These are phyloP conservation scores for Colletotrichum tanaceti DNA, from an alignment of 2,329 filamentous ascomycete species.

Conservation along the genomic window DNA sequence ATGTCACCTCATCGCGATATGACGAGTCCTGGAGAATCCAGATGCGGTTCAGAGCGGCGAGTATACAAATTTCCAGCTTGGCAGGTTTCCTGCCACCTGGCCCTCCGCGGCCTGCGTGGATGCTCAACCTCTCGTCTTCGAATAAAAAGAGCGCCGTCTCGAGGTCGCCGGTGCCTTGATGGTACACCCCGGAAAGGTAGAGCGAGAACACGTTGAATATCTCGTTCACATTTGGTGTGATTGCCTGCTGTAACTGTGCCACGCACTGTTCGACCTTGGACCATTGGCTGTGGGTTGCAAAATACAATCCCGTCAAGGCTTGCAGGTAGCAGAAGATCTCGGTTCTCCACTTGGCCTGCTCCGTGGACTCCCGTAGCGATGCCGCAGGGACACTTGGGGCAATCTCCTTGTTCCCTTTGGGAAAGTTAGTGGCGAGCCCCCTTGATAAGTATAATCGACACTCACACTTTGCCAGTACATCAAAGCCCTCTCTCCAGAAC, in stretches of 20 bases:
- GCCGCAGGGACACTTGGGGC: constrained; percentile 56
- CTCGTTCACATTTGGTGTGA: constrained; percentile 37
- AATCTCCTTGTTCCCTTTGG: constrained; percentile 42
- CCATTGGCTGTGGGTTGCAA: constrained; percentile 79
- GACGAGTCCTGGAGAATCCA: constrained; percentile 76
- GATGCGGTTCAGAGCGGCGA: constrained; percentile 75
- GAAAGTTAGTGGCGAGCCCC: constrained; percentile 2
- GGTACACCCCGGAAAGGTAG: constrained; percentile 81
- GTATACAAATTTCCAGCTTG: constrained; percentile 72
- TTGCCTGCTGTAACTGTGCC: constrained; percentile 58
- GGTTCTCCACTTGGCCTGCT: constrained; percentile 72
- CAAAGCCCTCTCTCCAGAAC: constrained; percentile 57
- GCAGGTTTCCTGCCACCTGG: constrained; percentile 59
- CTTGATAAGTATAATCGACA: background rate
- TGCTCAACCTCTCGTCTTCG: constrained; percentile 67
- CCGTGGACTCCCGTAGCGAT: constrained; percentile 68
- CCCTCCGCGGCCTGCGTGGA: constrained; percentile 56
- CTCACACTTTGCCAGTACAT: constrained; percentile 61
- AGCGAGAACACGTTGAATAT: constrained; percentile 65
- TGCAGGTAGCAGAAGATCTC: constrained; percentile 76
- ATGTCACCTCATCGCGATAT: constrained; percentile 67
- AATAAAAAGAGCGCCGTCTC: constrained; percentile 76
- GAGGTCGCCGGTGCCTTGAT: constrained; percentile 81
- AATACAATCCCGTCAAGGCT: constrained; percentile 76
- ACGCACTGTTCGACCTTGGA: constrained; percentile 69